Percentiles rank a stretch among this genome's conserved stretches.
phyloP scores from a whole-genome alignment of 2,329 filamentous ascomycete species.

The Xylaria sp. region DNA sequence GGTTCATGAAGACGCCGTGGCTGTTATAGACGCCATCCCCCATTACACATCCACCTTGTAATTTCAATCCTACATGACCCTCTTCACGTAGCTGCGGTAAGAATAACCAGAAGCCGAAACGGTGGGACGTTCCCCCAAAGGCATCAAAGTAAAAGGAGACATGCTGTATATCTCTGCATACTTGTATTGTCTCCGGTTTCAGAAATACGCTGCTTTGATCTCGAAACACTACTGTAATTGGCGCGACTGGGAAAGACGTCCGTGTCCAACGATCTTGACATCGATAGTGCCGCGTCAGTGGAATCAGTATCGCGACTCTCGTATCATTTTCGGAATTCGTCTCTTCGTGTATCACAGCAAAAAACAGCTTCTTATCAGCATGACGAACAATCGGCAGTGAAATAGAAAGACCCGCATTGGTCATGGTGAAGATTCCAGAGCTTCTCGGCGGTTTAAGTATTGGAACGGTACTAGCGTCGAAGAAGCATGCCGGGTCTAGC shows the following conservation, averaged over 20 bases:
- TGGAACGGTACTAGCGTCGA: constrained; percentile 19
- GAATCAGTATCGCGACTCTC: constrained; percentile 15
- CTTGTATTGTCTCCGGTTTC: constrained; percentile 17
- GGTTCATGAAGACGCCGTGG: constrained; percentile 20
- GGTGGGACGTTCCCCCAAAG: constrained; percentile 24
- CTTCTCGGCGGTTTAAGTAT: constrained; percentile 15
- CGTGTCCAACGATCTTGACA: constrained; percentile 24
- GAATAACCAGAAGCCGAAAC: constrained; percentile 27
- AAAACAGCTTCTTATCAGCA: constrained; percentile 4
- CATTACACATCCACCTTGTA: constrained; percentile 13
- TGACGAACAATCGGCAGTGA: constrained; percentile 23
- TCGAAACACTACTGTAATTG: constrained; percentile 18
- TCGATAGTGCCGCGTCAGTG: constrained; percentile 17
- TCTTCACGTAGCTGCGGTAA: constrained; percentile 18
- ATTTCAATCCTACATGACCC: not conserved
- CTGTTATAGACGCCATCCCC: constrained; percentile 21
- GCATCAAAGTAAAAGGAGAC: constrained; percentile 23
- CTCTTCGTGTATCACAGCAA: constrained; percentile 22
- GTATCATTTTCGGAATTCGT: constrained; percentile 13
- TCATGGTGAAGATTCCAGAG: constrained; percentile 23
- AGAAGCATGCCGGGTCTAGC: constrained; percentile 25
- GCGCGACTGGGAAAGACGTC: constrained; percentile 19
- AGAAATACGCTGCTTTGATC: not conserved
- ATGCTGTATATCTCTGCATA: constrained; percentile 27
- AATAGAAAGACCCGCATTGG: constrained; percentile 26